These are phyloP conservation scores for Corniculantispora saksenae DNA, from an alignment of 2,329 filamentous ascomycete species.

Conservation along the genomic window DNA sequence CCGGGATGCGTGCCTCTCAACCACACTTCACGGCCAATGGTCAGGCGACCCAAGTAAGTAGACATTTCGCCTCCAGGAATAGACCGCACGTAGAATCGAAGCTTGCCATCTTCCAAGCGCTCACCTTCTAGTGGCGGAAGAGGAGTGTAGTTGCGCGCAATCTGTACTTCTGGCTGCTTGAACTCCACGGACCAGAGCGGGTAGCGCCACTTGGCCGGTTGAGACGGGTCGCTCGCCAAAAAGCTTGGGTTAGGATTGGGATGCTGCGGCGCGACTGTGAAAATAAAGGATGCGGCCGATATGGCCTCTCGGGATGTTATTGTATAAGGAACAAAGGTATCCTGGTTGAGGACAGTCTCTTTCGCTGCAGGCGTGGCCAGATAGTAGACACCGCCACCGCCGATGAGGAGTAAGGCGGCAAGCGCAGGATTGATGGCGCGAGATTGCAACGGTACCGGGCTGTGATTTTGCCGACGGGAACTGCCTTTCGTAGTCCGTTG, in stretches of 20 bases:
- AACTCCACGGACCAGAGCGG: constrained; percentile 88
- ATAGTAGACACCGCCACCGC: constrained; percentile 29
- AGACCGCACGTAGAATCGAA: constrained; percentile 78
- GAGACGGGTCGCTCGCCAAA: constrained; percentile 25
- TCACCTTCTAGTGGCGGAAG: constrained; percentile 57
- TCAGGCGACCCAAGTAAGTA: constrained; percentile 70
- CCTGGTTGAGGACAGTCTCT: constrained; percentile 51
- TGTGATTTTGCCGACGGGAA: background rate
- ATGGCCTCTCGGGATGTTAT: constrained; percentile 62
- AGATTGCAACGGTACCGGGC: constrained; percentile 33
- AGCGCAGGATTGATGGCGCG: constrained; percentile 27
- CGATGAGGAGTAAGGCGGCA: constrained; percentile 26
- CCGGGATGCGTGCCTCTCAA: constrained; percentile 78
- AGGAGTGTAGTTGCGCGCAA: constrained; percentile 88
- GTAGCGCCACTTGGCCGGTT: constrained; percentile 36
- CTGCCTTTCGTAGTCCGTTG: background rate
- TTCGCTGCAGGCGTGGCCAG: constrained; percentile 27
- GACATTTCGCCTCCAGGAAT: constrained; percentile 84
- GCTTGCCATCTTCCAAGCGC: constrained; percentile 37
- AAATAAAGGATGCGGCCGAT: constrained; percentile 67
- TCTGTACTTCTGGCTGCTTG: constrained; percentile 92
- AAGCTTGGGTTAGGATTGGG: constrained; percentile 32
- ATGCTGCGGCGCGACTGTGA: constrained; percentile 57
- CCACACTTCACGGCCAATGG: constrained; percentile 65
- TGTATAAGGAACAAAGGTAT: constrained; percentile 65